Percentiles rank a stretch among this genome's conserved stretches.
phyloP scores from a whole-genome alignment of 441 rosid genomes.

The Geranium incanum region DNA sequence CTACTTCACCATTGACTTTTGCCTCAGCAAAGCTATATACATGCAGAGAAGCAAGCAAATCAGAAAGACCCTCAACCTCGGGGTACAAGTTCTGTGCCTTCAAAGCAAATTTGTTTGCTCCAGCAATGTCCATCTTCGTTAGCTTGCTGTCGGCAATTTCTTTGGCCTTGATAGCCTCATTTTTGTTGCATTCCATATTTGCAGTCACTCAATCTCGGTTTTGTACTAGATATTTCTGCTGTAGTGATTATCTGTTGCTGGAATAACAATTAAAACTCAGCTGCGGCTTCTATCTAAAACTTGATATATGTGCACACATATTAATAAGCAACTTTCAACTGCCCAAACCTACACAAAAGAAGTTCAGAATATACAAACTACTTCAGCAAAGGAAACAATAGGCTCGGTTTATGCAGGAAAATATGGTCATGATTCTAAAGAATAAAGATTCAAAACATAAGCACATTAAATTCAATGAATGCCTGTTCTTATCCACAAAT shows the following conservation, averaged over 20 bases:
- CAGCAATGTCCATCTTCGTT: conserved; percentile 14
- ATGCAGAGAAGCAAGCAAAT: conserved; percentile 21
- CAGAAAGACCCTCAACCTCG: conserved; percentile 15
- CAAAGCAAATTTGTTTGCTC: conserved; percentile 21
- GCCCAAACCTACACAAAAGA: background rate
- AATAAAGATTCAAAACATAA: background rate
- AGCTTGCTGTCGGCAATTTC: conserved; percentile 22
- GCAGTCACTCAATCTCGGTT: background rate
- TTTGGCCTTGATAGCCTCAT: conserved; percentile 23
- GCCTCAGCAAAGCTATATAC: conserved; percentile 17
- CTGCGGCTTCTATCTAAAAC: background rate
- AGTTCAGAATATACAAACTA: background rate
- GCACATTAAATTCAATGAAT: background rate
- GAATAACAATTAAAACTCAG: background rate
- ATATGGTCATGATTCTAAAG: background rate
- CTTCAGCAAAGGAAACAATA: background rate
- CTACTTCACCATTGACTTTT: conserved; percentile 17
- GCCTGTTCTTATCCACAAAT: background rate
- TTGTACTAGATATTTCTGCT: background rate
- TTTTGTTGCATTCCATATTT: conserved; percentile 22
- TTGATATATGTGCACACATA: background rate
- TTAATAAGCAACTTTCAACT: background rate
- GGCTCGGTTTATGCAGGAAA: background rate
- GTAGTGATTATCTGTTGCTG: background rate
- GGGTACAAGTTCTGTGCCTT: conserved; percentile 21